Conservation (phyloP, 305 asterid species). For the Nicotiana rustica region DNA sequence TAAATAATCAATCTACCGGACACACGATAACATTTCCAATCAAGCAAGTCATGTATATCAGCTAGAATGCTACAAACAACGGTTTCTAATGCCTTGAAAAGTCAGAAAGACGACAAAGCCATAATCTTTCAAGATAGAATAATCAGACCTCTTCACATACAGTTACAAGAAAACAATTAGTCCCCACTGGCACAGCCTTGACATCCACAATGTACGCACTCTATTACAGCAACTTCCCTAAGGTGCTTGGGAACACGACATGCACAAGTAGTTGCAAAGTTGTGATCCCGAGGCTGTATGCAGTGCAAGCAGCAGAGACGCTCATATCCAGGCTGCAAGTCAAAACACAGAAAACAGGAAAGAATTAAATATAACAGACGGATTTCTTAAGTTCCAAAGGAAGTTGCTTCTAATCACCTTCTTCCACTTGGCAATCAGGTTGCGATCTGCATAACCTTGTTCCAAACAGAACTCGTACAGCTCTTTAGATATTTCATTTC, state of each 20-base stretch:
- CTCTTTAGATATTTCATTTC: slow-evolving; percentile 40
- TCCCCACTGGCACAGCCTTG: slow-evolving; percentile 37
- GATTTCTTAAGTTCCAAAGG: not conserved
- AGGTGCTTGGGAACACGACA: slow-evolving; percentile 37
- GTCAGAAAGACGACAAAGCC: not conserved
- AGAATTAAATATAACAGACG: not conserved
- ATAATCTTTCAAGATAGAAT: not conserved
- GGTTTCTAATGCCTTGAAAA: slow-evolving; percentile 8
- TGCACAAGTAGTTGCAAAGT: slow-evolving; percentile 30
- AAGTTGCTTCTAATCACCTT: slow-evolving; percentile 13
- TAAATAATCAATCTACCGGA: not conserved
- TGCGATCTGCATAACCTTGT: slow-evolving; percentile 37
- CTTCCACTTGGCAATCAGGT: slow-evolving; percentile 35
- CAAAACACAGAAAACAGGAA: not conserved
- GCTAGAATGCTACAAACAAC: not conserved
- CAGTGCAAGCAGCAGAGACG: slow-evolving; percentile 40
- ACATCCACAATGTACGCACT: slow-evolving; percentile 38
- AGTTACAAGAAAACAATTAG: not conserved
- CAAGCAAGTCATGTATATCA: not conserved
- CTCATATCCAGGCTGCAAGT: slow-evolving; percentile 39
- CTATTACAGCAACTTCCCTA: slow-evolving; percentile 33
- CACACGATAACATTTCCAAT: not conserved
- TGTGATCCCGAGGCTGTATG: slow-evolving; percentile 40
- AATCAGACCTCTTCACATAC: not conserved
- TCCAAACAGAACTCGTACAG: slow-evolving; percentile 37